These are phyloP conservation scores for Lactarius trivialis DNA, from an alignment of 768 basidiomycete genomes.

Conservation along the genomic window DNA sequence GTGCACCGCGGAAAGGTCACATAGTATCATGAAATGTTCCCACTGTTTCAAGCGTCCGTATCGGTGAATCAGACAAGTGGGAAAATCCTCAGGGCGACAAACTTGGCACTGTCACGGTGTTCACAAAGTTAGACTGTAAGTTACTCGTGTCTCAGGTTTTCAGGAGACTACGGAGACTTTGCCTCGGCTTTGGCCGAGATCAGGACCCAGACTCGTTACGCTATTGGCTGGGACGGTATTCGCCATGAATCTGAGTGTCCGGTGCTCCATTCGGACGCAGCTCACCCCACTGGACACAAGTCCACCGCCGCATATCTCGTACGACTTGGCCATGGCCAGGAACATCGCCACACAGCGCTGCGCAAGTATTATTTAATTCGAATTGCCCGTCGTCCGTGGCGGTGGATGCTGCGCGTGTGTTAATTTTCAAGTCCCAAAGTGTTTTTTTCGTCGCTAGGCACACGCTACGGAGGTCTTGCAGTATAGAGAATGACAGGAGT, in stretches of 20 bases:
- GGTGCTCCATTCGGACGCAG: neutral
- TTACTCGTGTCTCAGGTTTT: neutral
- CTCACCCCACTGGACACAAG: neutral
- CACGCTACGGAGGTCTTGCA: neutral
- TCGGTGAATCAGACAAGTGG: neutral
- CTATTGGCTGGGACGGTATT: neutral
- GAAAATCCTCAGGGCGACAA: neutral
- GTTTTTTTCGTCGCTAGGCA: neutral
- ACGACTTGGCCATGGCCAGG: neutral
- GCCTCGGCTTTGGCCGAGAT: neutral
- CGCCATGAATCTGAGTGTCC: neutral
- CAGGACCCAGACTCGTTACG: neutral
- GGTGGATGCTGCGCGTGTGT: neutral
- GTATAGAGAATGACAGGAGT: neutral
- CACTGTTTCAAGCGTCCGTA: neutral
- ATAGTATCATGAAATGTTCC: neutral
- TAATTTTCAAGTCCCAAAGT: neutral
- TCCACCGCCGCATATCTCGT: neutral
- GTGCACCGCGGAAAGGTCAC: constrained; percentile 7
- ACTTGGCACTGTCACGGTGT: neutral
- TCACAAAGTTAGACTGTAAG: no score
- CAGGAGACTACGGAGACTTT: neutral
- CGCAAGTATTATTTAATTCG: neutral
- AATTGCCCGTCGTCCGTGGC: neutral
- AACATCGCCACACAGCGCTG: neutral